Base-by-base conservation (phyloP, 2,329 filamentous ascomycete species). In the Hysterium pulicare region DNA sequence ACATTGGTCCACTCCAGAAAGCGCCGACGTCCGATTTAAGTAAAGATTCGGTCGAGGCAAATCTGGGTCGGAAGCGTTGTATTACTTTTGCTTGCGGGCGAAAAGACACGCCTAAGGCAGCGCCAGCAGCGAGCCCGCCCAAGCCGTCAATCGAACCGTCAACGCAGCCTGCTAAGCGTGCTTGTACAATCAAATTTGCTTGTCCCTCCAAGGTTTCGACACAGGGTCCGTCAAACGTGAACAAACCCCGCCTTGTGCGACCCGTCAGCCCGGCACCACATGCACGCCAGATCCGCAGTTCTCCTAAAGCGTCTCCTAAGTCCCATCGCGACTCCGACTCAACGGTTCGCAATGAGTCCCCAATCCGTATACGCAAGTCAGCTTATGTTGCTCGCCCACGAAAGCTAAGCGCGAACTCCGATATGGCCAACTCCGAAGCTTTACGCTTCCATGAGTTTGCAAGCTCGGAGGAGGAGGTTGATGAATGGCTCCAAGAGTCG, bases 371-470 rank as follows among this genome's bases (percentile, higher is more conserved):
- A 33, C 66, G 70, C 44, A 74, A 71, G 51, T 57, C 24, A 13
- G 20, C 39, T 19, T 38, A n/a, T 2, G 49, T 54, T 26, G 58
- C 59, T 36, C 61, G 61, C 35, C 50, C 58, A 37, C 62, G 65
- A 19, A 61, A 66, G 30, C 51, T 64, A 39, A 66, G 62, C 45
- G 49, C 57, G 38, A 61, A 66, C 41, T 62, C 66, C 16, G 69
- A 73, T 38, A 59, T 72, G 30, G 68, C 67, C 44, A 64, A 82
- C 71, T 61, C 81, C 72, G 72, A 75, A 56, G 72, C 73, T n/a
- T 71, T 68, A 33, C 69, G 74, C 37, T 97, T 96, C 61, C 88
- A 96, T 63, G 91, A 95, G 58, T 97, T 97, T 64, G 91, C 88
- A 33, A 90, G 86, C 61, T 90, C 87, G 38, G 81, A 87, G 45